These are phyloP conservation scores for Gloeophyllum trabeum DNA, from an alignment of 768 basidiomycete genomes.

Conservation along the genomic window DNA sequence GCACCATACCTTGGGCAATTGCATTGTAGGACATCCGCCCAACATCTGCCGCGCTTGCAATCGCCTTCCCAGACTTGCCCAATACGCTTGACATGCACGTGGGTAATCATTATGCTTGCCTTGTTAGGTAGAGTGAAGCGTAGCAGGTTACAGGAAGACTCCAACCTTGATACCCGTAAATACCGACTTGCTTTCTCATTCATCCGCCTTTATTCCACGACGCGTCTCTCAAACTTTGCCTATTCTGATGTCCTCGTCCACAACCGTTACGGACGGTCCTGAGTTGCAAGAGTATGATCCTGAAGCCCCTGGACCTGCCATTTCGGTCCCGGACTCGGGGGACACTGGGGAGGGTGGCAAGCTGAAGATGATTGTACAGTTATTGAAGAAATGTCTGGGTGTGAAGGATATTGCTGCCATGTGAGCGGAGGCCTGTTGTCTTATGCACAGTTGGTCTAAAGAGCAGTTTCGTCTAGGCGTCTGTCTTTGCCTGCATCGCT, in stretches of 20 bases:
- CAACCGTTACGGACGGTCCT: background rate
- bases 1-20: too few species aligned
- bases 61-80: too few species aligned
- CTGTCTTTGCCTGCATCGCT: slow-evolving; percentile 88
- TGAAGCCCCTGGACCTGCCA: slow-evolving; percentile 17
- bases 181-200: too few species aligned
- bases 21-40: too few species aligned
- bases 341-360: slow-evolving; percentile 82
- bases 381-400: slow-evolving; percentile 85
- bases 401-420: slow-evolving; percentile 94
- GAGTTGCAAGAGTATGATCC: background rate
- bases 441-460: slow-evolving; percentile 1
- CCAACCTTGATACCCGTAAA: too few species aligned
- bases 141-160: too few species aligned
- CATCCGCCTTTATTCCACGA: too few species aligned
- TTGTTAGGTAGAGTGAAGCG: too few species aligned
- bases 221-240: slow-evolving; percentile 23
- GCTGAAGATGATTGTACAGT: slow-evolving; percentile 86
- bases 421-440: slow-evolving; percentile 24
- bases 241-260: background rate
- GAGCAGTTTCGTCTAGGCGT: slow-evolving; percentile 40
- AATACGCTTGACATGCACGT: too few species aligned
- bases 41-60: too few species aligned
- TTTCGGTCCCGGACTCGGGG: slow-evolving; percentile 57
- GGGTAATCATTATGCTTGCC: too few species aligned